A percentile compares a stretch with the other conserved stretches of the same genome.
Evolutionary conservation across 805 yeast species (phyloP).

Genomic region (Lipomyces yamanashiensis): DNA sequence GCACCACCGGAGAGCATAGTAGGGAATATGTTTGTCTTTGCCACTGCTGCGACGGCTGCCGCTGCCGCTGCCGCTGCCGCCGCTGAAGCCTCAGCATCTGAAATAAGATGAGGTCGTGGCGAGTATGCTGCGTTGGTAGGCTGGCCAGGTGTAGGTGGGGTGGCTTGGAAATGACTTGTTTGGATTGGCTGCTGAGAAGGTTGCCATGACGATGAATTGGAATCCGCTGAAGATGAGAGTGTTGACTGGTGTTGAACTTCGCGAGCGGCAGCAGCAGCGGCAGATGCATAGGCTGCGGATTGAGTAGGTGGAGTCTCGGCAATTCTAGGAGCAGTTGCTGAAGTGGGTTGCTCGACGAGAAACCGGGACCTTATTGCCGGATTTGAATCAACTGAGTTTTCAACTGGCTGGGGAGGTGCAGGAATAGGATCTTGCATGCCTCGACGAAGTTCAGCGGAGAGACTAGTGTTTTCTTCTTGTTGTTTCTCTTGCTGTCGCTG

Average conservation of each 20-base stretch:
- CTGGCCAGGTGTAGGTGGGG: constrained; percentile 2
- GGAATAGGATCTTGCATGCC: constrained; percentile 8
- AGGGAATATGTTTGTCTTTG: constrained; percentile 13
- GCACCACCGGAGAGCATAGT: constrained; percentile 20
- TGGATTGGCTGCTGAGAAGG: constrained; percentile 7
- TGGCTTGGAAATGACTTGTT: not conserved
- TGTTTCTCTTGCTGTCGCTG: not conserved
- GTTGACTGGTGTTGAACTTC: not conserved
- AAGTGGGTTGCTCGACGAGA: constrained; percentile 12
- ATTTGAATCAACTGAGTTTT: constrained; percentile 27
- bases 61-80: constrained; percentile 36
- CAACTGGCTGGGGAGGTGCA: not conserved
- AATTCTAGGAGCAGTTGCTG: not conserved
- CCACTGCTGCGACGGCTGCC: constrained; percentile 36
- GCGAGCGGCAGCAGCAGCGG: constrained; percentile 9
- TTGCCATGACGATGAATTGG: constrained; percentile 18
- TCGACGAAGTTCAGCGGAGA: constrained; percentile 9
- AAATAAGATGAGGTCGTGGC: constrained; percentile 22
- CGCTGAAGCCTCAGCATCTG: constrained; percentile 34
- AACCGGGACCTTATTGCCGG: constrained; percentile 29
- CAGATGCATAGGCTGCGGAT: constrained; percentile 6
- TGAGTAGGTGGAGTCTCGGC: not conserved
- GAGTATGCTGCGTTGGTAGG: constrained; percentile 11
- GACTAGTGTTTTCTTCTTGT: constrained; percentile 3
- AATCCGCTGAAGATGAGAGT: constrained; percentile 13